These are phyloP conservation scores for Oryza punctata DNA, from an alignment of 176 grass and related monocot species.

Conservation along the genomic window DNA sequence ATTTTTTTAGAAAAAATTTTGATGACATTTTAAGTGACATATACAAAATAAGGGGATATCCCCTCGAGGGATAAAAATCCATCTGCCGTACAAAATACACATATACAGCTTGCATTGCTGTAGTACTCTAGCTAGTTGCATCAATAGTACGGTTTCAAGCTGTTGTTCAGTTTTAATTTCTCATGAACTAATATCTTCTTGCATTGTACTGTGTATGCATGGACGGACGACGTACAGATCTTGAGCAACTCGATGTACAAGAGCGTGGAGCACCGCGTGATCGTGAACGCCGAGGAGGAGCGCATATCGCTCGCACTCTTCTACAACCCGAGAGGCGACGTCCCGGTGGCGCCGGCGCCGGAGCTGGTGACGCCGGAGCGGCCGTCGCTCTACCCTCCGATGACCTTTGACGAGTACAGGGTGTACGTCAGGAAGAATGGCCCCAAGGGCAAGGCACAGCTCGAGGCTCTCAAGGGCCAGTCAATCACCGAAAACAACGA, in stretches of 20 bases:
- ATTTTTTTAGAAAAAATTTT: too few relatives aligned
- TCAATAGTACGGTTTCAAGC: too few relatives aligned
- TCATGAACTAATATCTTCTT: background rate
- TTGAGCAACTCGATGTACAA: constrained; percentile 71
- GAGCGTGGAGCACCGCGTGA: constrained; percentile 82
- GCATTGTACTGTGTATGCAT: background rate
- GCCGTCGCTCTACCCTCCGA: constrained; percentile 66
- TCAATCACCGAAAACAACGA: background rate
- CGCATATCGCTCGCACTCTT: constrained; percentile 84
- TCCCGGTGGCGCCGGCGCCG: constrained; percentile 52
- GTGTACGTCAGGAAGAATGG: constrained; percentile 67
- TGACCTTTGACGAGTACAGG: constrained; percentile 84
- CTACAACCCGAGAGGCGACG: constrained; percentile 76
- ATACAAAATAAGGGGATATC: too few relatives aligned
- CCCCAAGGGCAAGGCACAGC: constrained; percentile 63
- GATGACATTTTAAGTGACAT: too few relatives aligned
- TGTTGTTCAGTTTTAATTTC: background rate
- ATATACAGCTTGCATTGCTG: background rate
- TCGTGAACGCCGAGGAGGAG: constrained; percentile 61
- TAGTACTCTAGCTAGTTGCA: background rate
- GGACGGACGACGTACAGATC: constrained; percentile 34
- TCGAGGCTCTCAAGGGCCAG: constrained; percentile 64
- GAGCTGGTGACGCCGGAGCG: constrained; percentile 53
- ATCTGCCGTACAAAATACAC: too few relatives aligned
- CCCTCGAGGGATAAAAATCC: too few relatives aligned